These are phyloP conservation scores for Chlamydomonas applanata DNA, from an alignment of 139 green algal genomes.

Conservation along the genomic window DNA sequence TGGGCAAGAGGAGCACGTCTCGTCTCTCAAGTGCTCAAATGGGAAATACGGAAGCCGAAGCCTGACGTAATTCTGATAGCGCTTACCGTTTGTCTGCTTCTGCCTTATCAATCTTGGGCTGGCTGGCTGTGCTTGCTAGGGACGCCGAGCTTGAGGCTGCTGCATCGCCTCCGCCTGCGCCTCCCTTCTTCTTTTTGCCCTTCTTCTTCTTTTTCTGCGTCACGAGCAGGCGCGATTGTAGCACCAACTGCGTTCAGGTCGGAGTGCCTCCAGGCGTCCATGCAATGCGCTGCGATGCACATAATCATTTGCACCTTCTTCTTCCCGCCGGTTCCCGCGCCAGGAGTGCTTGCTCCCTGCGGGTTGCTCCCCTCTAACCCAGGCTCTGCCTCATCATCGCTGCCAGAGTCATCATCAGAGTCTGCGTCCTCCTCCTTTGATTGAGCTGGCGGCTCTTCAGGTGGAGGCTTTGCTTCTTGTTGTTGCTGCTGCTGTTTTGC, in stretches of 20 bases:
- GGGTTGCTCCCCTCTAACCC: no score
- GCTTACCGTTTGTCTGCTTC: constrained; percentile 25
- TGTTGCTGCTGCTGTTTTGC: no score
- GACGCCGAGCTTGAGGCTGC: no score
- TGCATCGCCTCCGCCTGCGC: not conserved
- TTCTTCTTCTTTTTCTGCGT: constrained; percentile 44
- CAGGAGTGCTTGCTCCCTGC: no score
- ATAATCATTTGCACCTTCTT: no score
- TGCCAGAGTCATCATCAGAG: not conserved
- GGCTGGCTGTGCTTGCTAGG: not conserved
- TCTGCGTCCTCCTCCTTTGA: not conserved
- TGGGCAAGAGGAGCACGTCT: not conserved
- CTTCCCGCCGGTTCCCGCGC: no score
- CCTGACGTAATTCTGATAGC: not conserved
- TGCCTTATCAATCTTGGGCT: constrained; percentile 27
- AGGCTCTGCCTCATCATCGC: not conserved
- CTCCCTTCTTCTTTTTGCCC: constrained; percentile 6
- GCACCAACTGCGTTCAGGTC: no score
- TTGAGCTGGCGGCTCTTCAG: not conserved
- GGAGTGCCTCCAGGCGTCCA: no score
- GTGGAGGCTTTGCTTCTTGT: not conserved
- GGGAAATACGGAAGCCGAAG: no score
- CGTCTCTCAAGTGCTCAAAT: no score
- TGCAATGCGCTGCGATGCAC: no score
- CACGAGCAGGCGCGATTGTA: no score